Percentiles rank a stretch among this genome's conserved stretches.
phyloP scores from a whole-genome alignment of 2,329 filamentous ascomycete species.

The Clarireedia sp. region DNA sequence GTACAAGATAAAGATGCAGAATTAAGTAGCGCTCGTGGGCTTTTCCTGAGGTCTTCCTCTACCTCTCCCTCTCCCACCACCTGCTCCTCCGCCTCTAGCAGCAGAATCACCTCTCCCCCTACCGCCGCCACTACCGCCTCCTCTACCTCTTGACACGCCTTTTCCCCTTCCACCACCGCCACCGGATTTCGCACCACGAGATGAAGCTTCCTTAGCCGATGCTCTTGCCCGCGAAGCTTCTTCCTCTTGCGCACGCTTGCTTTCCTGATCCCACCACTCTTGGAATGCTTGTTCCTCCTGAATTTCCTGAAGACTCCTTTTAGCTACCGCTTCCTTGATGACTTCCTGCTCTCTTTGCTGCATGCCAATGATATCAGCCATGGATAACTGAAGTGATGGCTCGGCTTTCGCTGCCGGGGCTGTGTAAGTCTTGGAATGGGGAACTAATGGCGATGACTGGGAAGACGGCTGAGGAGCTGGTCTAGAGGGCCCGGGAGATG shows the following conservation, averaged over 20 bases:
- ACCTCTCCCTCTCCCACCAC: constrained; percentile 9
- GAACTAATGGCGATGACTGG: constrained; percentile 37
- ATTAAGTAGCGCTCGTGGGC: neutral
- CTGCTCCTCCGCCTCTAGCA: neutral
- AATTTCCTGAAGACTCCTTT: constrained; percentile 86
- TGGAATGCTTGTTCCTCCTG: constrained; percentile 96
- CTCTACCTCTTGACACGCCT: constrained; percentile 14
- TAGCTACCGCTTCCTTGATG: constrained; percentile 76
- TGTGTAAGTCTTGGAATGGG: constrained; percentile 55
- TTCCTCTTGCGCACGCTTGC: constrained; percentile 51
- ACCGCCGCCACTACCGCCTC: constrained; percentile 1
- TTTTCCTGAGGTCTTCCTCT: constrained; percentile 13
- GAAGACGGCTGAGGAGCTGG: constrained; percentile 14
- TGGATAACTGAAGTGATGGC: constrained; percentile 59
- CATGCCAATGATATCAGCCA: constrained; percentile 82
- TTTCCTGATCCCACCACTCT: constrained; percentile 91
- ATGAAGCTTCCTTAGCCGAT: no score
- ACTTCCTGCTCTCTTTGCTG: constrained; percentile 78
- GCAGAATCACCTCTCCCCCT: neutral
- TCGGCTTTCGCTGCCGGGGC: constrained; percentile 52
- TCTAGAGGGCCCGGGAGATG: constrained; percentile 13
- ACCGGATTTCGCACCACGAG: constrained; percentile 19
- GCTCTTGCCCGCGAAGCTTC: constrained; percentile 17
- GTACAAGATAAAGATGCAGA: neutral
- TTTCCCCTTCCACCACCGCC: constrained; percentile 14